Base-by-base conservation (phyloP, 768 basidiomycete species). In the Naganishia onofrii region DNA sequence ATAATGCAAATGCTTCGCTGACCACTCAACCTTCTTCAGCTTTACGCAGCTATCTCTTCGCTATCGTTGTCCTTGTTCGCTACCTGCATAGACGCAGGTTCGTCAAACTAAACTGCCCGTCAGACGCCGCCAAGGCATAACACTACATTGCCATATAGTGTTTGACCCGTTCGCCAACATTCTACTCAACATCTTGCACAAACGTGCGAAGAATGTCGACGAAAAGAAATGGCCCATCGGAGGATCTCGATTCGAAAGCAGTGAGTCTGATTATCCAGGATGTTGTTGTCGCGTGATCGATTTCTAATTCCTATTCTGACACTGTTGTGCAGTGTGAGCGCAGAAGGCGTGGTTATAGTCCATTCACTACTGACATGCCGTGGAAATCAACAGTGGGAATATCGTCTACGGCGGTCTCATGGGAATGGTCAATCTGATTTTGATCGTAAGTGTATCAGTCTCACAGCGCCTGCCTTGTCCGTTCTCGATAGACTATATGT, bases 1-100 rank as follows among this genome's bases (percentile, higher is more conserved):
- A 32, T 71, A 75, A 23, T 73, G 68, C 8, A 55, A 65, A 13
- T 67, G 76, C 1, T 26, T 13, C 73, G 75, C 32, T 32, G 26
- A 31, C 28, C 67, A 19, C 32, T 21, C 52, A 15, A 15, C 32
- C 0, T 17, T 42, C n/a, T 76, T 19, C 74, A 80, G 71, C 91
- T 99, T 75, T 99, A 97, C 78, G 95, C 91, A 15, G 95, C 96
- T 15, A 85, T 91, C 64, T 90, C 90, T 1, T 89, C 92, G 1
- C 72, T 86, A 4, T 95, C 92, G 0, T 83, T 97, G 5, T 92
- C 93, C 4, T 84, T 97, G 60, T 85, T 97, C 70, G 92, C 93
- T 13, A 95, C 93, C 1, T 90, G 86, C 10, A 90, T 94, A 76
- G 95, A 98, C 78, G 88, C 93, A 17, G 77, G 76, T 73, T 69